Percentiles rank a stretch among this genome's conserved stretches.
Evolutionary conservation across 1,284 basidiomycete genomes (phyloP).

Genomic region (Rhodotorula sp.): DNA sequence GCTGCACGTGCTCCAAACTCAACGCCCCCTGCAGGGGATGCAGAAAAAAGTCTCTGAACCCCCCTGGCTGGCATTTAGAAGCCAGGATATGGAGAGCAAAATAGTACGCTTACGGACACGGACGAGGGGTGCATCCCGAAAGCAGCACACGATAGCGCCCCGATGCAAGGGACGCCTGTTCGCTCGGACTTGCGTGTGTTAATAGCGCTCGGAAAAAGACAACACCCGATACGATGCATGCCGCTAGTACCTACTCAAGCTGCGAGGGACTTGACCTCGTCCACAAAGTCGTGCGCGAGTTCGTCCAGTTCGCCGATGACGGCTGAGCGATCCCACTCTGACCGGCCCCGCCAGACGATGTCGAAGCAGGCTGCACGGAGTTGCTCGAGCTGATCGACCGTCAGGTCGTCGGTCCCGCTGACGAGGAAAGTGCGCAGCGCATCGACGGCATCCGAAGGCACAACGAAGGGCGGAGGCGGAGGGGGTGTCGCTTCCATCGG

Average conservation of each 20-base stretch:
- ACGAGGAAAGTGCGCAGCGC: slow-evolving; percentile 57
- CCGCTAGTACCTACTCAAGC: not conserved
- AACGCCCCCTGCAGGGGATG: no score
- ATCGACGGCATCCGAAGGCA: slow-evolving; percentile 57
- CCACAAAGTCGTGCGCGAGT: slow-evolving; percentile 39
- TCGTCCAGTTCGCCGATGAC: slow-evolving; percentile 35
- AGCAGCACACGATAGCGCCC: no score
- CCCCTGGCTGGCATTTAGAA: no score
- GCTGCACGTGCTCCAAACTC: not conserved
- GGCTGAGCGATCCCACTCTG: slow-evolving; percentile 72
- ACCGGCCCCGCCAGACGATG: slow-evolving; percentile 73
- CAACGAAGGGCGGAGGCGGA: slow-evolving; percentile 56
- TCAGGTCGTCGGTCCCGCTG: slow-evolving; percentile 61
- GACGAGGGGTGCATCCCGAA: no score
- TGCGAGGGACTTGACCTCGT: slow-evolving; percentile 35
- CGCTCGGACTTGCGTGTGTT: no score
- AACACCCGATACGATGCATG: not conserved
- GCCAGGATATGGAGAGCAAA: no score
- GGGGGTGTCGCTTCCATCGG: slow-evolving; percentile 27
- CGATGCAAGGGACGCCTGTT: no score
- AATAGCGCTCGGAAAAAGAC: not conserved
- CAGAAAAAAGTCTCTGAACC: no score
- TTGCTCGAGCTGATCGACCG: slow-evolving; percentile 89
- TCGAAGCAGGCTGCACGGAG: slow-evolving; percentile 79
- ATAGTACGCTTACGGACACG: no score